Evolutionary conservation across 768 basidiomycete species (phyloP).

Genomic region (Myochromella boudieri): DNA sequence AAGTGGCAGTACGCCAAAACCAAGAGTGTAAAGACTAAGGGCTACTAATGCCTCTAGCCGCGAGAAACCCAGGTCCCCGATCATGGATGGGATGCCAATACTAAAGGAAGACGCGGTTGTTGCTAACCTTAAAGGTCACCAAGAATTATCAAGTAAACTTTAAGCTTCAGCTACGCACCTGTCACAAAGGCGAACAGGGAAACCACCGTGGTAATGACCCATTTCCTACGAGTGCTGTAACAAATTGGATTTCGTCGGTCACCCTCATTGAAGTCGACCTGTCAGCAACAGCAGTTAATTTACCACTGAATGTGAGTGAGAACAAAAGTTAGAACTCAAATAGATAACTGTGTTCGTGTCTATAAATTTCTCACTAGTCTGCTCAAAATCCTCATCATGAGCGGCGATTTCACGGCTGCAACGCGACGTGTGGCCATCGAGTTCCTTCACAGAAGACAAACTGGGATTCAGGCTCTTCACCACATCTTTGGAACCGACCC

Average conservation of each 20-base stretch:
- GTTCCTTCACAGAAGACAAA: slow-evolving; percentile 28
- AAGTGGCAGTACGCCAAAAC: slow-evolving; percentile 63
- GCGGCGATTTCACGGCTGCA: slow-evolving; percentile 29
- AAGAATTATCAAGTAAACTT: too few relatives aligned
- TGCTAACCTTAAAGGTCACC: slow-evolving; percentile 41
- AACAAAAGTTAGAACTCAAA: slow-evolving; percentile 3
- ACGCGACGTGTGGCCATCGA: slow-evolving; percentile 33
- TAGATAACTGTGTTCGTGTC: slow-evolving; percentile 10
- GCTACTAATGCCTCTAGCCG: slow-evolving; percentile 46
- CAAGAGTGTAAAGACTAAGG: slow-evolving; percentile 53
- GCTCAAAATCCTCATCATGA: slow-evolving; percentile 7
- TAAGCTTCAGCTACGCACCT: slow-evolving; percentile 28
- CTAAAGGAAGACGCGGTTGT: slow-evolving; percentile 51
- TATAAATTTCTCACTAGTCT: background rate
- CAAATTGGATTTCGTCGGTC: slow-evolving; percentile 24
- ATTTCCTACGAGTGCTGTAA: slow-evolving; percentile 22
- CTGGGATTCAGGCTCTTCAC: slow-evolving; percentile 38
- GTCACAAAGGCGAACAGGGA: slow-evolving; percentile 48
- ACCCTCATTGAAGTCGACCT: slow-evolving; percentile 24
- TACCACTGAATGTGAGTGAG: background rate
- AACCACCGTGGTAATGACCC: slow-evolving; percentile 38
- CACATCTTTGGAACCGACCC: slow-evolving; percentile 27
- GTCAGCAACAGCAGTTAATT: background rate
- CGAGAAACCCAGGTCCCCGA: slow-evolving; percentile 43
- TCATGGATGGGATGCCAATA: slow-evolving; percentile 60